Evolutionary conservation across 768 basidiomycete genomes (phyloP).

Genomic region (Phylloporus sp.): DNA sequence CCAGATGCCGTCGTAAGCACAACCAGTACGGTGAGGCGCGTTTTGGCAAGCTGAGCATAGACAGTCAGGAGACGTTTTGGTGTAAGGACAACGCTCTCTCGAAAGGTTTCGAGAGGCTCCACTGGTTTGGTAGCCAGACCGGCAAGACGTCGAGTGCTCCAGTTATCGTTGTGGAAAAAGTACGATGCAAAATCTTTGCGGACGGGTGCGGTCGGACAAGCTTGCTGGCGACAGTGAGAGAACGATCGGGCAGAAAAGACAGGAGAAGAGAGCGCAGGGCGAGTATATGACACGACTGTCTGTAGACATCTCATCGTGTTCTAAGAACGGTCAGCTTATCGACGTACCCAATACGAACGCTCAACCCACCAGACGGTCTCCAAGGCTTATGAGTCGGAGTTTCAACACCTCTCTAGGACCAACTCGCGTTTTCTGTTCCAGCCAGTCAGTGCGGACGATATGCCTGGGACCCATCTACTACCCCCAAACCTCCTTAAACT

Average conservation of each 20-base stretch:
- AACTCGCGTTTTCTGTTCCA: conserved; percentile 6
- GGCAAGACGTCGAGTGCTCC: conserved; percentile 32
- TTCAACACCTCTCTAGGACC: conserved; percentile 21
- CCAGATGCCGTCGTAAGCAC: conserved; percentile 89
- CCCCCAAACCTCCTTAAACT: conserved; percentile 96
- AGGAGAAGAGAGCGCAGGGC: conserved; percentile 8
- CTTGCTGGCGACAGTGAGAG: neutral
- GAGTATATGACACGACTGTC: conserved; percentile 12
- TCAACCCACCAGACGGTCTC: conserved; percentile 1
- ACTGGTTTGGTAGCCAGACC: conserved; percentile 12
- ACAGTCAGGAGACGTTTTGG: conserved; percentile 53
- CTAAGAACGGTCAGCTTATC: conserved; percentile 1
- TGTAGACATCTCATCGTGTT: conserved; percentile 16
- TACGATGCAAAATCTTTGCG: conserved; percentile 43
- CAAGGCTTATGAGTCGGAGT: conserved; percentile 22
- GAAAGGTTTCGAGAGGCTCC: conserved; percentile 28
- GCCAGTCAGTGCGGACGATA: conserved; percentile 18
- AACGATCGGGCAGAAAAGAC: conserved; percentile 5
- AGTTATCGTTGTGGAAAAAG: conserved; percentile 61
- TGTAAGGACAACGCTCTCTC: conserved; percentile 41
- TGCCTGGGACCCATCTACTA: conserved; percentile 79
- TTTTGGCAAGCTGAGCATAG: conserved; percentile 82
- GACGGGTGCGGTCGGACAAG: conserved; percentile 15
- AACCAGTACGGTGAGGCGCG: conserved; percentile 77
- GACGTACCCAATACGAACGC: neutral